Evolutionary conservation across 2,329 filamentous ascomycete species (phyloP).

Genomic region (Ploettnerulaceae sp.): DNA sequence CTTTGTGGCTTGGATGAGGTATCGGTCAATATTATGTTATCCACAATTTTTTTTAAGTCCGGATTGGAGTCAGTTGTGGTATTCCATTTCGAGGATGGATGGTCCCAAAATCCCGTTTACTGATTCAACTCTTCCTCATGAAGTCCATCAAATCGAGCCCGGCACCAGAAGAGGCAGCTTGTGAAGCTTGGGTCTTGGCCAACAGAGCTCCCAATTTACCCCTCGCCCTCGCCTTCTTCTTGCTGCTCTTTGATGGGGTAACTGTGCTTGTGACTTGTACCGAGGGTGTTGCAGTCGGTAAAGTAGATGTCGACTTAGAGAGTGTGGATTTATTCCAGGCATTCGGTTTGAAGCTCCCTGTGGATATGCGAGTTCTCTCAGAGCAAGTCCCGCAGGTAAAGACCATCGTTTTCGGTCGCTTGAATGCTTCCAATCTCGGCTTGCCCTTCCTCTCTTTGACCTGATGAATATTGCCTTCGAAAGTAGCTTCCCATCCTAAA

Average conservation of each 20-base stretch:
- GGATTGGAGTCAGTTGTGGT: background rate
- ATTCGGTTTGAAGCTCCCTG: background rate
- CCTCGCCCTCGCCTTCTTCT: slow-evolving; percentile 58
- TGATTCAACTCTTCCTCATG: slow-evolving; percentile 32
- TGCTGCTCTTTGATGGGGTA: slow-evolving; percentile 53
- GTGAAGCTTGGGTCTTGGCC: slow-evolving; percentile 30
- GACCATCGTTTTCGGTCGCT: slow-evolving; percentile 20
- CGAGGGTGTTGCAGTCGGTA: background rate
- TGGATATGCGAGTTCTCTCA: slow-evolving; percentile 18
- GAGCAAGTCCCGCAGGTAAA: slow-evolving; percentile 30
- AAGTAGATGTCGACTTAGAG: background rate
- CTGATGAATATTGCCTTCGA: slow-evolving; percentile 14
- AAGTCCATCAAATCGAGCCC: slow-evolving; percentile 38
- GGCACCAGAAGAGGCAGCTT: slow-evolving; percentile 31
- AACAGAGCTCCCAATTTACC: slow-evolving; percentile 61
- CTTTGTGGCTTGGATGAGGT: too few relatives aligned
- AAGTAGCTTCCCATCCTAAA: slow-evolving; percentile 37
- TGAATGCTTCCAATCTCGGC: slow-evolving; percentile 3
- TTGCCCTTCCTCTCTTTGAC: slow-evolving; percentile 6
- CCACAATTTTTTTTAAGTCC: too few relatives aligned
- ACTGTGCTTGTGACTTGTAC: slow-evolving; percentile 6
- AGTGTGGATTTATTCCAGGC: background rate
- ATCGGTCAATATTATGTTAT: too few relatives aligned
- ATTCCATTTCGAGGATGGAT: background rate
- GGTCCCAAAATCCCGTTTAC: background rate